These are phyloP conservation scores for Coemansia sp. DNA, from an alignment of 192 early-diverging fungal species.

Conservation along the genomic window DNA sequence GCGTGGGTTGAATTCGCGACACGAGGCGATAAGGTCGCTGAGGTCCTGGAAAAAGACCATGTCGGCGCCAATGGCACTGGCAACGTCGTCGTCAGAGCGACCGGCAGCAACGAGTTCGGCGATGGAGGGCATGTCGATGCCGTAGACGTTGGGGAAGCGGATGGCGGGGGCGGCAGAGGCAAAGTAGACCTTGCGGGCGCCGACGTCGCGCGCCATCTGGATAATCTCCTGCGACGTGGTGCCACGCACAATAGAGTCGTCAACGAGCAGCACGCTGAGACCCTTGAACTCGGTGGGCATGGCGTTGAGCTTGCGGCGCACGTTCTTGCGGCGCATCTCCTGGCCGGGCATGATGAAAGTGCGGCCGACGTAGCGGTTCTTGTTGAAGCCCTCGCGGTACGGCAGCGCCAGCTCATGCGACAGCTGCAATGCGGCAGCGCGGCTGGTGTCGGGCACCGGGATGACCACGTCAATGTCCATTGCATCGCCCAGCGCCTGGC, in stretches of 20 bases:
- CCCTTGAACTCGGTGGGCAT: constrained; percentile 96
- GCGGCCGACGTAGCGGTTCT: constrained; percentile 98
- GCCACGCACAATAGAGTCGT: constrained; percentile 99
- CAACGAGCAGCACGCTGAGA: constrained; percentile 97
- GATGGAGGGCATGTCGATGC: constrained; percentile 98
- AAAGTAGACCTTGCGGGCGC: constrained; percentile 98
- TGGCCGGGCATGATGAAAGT: constrained; percentile 99
- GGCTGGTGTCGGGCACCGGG: constrained; percentile 96
- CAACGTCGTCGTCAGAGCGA: constrained; percentile 79
- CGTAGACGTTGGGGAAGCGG: constrained; percentile 98
- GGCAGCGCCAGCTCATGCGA: constrained; percentile 83
- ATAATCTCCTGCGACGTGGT: constrained; percentile 99
- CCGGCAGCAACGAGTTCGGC: constrained; percentile 85
- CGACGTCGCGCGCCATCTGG: constrained; percentile 97
- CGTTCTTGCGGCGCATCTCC: constrained; percentile 81
- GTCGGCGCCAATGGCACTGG: constrained; percentile 90
- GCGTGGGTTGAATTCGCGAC: constrained; percentile 77
- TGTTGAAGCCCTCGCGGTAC: constrained; percentile 99
- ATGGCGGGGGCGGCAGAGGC: constrained; percentile 97
- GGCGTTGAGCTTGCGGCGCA: constrained; percentile 96
- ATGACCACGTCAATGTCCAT: constrained; percentile 98
- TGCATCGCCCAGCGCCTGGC: constrained; percentile 66
- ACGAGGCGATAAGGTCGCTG: constrained; percentile 79
- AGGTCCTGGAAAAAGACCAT: constrained; percentile 91
- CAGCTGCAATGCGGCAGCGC: constrained; percentile 90